Evolutionary conservation across 1,284 basidiomycete genomes (phyloP).

Genomic region (Exobasidium cylindrosporum): DNA sequence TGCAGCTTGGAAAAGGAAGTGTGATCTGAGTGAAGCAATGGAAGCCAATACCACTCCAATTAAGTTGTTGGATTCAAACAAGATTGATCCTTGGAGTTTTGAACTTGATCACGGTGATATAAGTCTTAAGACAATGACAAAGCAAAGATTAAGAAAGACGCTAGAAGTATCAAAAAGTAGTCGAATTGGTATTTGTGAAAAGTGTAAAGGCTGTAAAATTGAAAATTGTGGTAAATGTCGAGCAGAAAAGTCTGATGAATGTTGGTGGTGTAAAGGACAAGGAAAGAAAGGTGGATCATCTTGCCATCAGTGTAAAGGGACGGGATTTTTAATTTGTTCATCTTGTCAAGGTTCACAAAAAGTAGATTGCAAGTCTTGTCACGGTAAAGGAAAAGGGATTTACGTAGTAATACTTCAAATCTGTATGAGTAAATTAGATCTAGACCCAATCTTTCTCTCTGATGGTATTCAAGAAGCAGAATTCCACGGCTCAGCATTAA

Average conservation of each 20-base stretch:
- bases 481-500: constrained; percentile 14
- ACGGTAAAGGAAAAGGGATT: constrained; percentile 28
- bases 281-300: constrained; percentile 14
- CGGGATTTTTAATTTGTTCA: constrained; percentile 16
- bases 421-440: constrained; percentile 32
- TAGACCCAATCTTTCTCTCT: constrained; percentile 33
- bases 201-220: constrained; percentile 24
- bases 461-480: constrained; percentile 19
- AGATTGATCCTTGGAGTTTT: constrained; percentile 36
- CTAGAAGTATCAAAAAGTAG: constrained; percentile 32
- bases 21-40: not conserved
- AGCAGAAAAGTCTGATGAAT: constrained; percentile 33
- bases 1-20: constrained; percentile 25
- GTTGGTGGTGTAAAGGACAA: constrained; percentile 42
- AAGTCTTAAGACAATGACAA: constrained; percentile 28
- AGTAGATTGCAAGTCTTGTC: constrained; percentile 37
- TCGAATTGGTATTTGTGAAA: constrained; percentile 28
- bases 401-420: constrained; percentile 40
- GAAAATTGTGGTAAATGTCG: constrained; percentile 30
- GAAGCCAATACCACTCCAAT: not conserved
- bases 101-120: constrained; percentile 31
- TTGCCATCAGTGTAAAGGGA: not conserved
- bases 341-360: constrained; percentile 34
- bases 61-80: constrained; percentile 20
- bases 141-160: constrained; percentile 20